Evolutionary conservation across 1,139 yeast genomes (phyloP).

Genomic region (Magnusiomyces sp.): DNA sequence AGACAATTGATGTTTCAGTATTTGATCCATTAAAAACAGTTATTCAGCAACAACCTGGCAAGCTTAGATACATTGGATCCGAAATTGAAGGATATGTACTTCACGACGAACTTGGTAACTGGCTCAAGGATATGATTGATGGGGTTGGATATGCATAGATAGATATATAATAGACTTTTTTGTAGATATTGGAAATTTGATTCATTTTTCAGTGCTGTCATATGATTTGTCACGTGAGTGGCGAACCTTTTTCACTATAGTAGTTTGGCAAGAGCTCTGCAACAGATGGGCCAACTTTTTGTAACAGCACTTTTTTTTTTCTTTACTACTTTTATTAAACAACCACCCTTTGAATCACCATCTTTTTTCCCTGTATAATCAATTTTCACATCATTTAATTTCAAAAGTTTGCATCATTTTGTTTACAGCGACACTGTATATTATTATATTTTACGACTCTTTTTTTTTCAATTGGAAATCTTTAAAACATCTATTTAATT

Average conservation of each 20-base stretch:
- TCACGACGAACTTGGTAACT: conserved; percentile 1
- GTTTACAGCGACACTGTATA: background rate
- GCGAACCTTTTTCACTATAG: too few relatives aligned
- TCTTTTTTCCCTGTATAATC: background rate
- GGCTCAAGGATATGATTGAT: conserved; percentile 3
- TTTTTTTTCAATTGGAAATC: too few relatives aligned
- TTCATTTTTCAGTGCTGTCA: background rate
- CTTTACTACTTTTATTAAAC: too few relatives aligned
- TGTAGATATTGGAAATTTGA: background rate
- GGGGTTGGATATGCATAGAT: background rate
- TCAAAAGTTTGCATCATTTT: background rate
- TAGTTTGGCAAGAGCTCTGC: too few relatives aligned
- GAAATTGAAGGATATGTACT: conserved; percentile 4
- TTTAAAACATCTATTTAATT: too few relatives aligned
- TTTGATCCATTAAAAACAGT: background rate
- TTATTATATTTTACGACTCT: background rate
- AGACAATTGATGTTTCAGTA: background rate
- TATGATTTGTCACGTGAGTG: background rate
- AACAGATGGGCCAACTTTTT: too few relatives aligned
- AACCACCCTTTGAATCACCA: background rate
- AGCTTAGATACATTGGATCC: conserved; percentile 2
- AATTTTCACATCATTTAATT: background rate
- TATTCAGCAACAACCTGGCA: background rate
- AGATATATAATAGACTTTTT: background rate
- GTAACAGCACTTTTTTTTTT: background rate